These are phyloP conservation scores for Toxoplasma gondii DNA, from an alignment of 169 alveolate species.

Conservation along the genomic window DNA sequence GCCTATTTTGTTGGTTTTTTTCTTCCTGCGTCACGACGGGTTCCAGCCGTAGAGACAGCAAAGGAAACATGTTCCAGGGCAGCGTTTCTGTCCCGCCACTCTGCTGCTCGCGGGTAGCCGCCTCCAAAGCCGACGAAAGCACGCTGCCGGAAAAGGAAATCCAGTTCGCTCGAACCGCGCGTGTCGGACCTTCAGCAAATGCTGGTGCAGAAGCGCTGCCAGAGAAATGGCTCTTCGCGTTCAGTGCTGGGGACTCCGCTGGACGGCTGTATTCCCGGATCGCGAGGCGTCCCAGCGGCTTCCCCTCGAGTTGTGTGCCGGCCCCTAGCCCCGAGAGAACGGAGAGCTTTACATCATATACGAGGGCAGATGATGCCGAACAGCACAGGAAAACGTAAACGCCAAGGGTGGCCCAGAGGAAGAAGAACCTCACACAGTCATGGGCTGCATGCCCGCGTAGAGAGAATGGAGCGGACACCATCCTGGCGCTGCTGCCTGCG, in stretches of 20 bases:
- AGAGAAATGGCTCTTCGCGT: neutral
- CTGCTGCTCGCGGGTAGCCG: neutral
- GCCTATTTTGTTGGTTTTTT: neutral
- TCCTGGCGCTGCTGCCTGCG: neutral
- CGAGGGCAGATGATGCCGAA: neutral
- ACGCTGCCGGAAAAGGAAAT: neutral
- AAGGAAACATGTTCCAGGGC: neutral
- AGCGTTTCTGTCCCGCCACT: neutral
- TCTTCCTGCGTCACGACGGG: neutral
- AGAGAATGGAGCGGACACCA: neutral
- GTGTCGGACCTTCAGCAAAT: neutral
- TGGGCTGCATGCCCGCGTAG: neutral
- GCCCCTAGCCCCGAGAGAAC: neutral
- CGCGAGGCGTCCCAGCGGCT: neutral
- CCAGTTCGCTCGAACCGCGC: neutral
- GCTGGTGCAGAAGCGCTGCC: neutral
- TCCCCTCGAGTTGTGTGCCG: neutral
- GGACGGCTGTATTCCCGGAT: neutral
- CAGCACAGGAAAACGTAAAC: neutral
- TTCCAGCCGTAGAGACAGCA: neutral
- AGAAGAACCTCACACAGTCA: neutral
- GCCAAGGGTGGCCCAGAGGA: neutral
- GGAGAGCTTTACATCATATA: neutral
- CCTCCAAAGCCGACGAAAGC: neutral
- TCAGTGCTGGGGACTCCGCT: neutral